Conservation (phyloP, 2,329 filamentous ascomycete genomes). For the Pyrenophora seminiperda region DNA sequence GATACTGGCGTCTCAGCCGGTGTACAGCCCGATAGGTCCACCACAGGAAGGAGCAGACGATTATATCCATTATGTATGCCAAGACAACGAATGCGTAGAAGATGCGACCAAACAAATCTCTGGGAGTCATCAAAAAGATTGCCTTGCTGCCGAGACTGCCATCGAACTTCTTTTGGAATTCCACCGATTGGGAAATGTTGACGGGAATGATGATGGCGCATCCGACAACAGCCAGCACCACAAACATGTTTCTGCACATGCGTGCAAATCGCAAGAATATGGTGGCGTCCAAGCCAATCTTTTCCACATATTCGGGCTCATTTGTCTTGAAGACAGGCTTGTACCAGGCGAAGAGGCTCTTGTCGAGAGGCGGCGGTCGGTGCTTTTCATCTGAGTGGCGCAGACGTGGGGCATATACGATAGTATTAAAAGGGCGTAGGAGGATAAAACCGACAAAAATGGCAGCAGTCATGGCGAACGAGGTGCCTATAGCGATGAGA, state of each 20-base stretch:
- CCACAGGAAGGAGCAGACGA: conserved; percentile 83
- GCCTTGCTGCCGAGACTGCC: conserved; percentile 9
- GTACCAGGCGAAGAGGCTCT: conserved; percentile 87
- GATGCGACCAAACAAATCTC: conserved; percentile 53
- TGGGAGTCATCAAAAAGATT: conserved; percentile 49
- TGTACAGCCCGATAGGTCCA: conserved; percentile 81
- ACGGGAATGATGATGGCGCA: conserved; percentile 80
- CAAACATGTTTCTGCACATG: conserved; percentile 93
- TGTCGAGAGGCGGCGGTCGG: conserved; percentile 82
- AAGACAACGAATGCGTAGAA: conserved; percentile 65
- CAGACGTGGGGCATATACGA: conserved; percentile 92
- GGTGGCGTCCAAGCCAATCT: conserved; percentile 87
- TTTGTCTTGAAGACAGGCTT: conserved; percentile 75
- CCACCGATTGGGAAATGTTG: conserved; percentile 59
- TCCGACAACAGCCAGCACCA: conserved; percentile 72
- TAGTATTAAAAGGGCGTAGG: conserved; percentile 85
- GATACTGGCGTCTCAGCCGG: conserved; percentile 74
- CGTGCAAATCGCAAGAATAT: conserved; percentile 85
- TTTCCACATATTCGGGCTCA: conserved; percentile 77
- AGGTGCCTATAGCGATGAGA: conserved; percentile 78
- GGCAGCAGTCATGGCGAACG: conserved; percentile 72
- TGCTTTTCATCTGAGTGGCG: conserved; percentile 92
- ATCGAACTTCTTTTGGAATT: conserved; percentile 18
- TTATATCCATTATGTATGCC: conserved; percentile 71
- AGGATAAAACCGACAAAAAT: conserved; percentile 85